These are phyloP conservation scores for Hirsutella thompsonii DNA, from an alignment of 2,329 filamentous ascomycete genomes.

Conservation along the genomic window DNA sequence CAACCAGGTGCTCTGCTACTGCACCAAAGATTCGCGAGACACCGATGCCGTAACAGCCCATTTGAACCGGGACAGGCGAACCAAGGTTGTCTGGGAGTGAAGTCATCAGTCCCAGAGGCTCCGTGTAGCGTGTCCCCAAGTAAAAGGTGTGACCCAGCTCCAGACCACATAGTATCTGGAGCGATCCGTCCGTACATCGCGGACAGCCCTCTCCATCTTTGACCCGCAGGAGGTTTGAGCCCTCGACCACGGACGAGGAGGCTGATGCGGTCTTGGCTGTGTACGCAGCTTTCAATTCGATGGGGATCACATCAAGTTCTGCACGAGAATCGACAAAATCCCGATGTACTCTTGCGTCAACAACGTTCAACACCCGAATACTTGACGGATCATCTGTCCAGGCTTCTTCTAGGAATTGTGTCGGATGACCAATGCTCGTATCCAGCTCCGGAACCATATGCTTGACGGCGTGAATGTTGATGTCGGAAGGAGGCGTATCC, in stretches of 20 bases:
- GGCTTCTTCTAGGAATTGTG: conserved; percentile 36
- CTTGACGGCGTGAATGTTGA: conserved; percentile 51
- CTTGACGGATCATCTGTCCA: conserved; percentile 8
- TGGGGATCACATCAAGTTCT: conserved; percentile 13
- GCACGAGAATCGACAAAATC: conserved; percentile 11
- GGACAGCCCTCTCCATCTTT: conserved; percentile 60
- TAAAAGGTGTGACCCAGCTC: conserved; percentile 95
- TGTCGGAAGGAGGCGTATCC: conserved; percentile 14
- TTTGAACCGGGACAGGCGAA: conserved; percentile 51
- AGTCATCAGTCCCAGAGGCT: conserved; percentile 55
- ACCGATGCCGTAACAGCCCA: conserved; percentile 96
- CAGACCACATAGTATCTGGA: conserved; percentile 60
- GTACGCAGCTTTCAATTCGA: conserved; percentile 3
- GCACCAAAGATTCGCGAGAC: conserved; percentile 84
- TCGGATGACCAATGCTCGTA: conserved; percentile 49
- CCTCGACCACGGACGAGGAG: conserved; percentile 22
- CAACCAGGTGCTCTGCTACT: conserved; percentile 62
- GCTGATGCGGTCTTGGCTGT: conserved; percentile 9
- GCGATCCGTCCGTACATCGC: conserved; percentile 47
- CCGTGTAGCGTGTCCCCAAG: conserved; percentile 78
- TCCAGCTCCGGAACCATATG: conserved; percentile 55
- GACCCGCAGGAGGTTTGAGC: conserved; percentile 51
- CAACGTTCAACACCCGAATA: conserved; percentile 17
- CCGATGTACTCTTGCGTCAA: conserved; percentile 18
- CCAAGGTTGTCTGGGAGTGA: conserved; percentile 18